Evolutionary conservation across 768 basidiomycete genomes (phyloP), one percentile per base, ranked within the genome.

Genomic region (Suillus paluster): DNA sequence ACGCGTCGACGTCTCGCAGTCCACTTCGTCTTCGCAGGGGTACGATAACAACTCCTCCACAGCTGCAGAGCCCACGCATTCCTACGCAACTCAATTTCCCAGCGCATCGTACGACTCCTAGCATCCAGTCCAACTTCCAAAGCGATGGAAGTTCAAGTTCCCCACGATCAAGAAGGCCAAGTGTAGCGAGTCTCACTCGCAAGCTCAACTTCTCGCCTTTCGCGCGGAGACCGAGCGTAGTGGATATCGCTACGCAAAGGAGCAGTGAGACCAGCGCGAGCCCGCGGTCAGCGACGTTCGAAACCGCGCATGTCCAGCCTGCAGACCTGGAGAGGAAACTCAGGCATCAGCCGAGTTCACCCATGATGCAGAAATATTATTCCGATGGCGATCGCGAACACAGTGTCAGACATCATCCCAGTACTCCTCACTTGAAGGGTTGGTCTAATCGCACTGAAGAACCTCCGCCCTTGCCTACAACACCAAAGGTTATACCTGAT

Each of bases 151-250:
- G 61, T 53, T 57, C 68, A 19, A 50, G 41, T 21, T 33, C 36
- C 2, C 10, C 62, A 5, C 65, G 62, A 10, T 19, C 48, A 34
- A 70, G 67, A 55, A 58, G 73, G 23, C 71, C 71, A 10, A 73
- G 71, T 10, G 71, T 73, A 11, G 73, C 65, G 39, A 75, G 70
- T 33, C 73, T 73, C 46, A 73, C 72, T 4, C 73, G 70, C n/a
- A 75, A 73, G 57, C 42, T 75, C 17, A 75, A 72, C 12, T 73
- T 75, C 46, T 68, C 66, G n/a, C 67, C 65, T 25, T 73, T 73
- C 34, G 45, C 59, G 49, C 74, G 74, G 23, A 64, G 65, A 58
- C 67, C 66, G 2, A 75, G 73, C 11, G 17, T 67, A 23, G 46
- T 63, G 21, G 73, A 72, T n/a, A 58, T 70, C 55, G 55, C 27